Percentiles rank a stretch among this genome's conserved stretches.
phyloP scores from a whole-genome alignment of 2,329 filamentous ascomycete genomes.

The Cylindrodendrum hubeiense region DNA sequence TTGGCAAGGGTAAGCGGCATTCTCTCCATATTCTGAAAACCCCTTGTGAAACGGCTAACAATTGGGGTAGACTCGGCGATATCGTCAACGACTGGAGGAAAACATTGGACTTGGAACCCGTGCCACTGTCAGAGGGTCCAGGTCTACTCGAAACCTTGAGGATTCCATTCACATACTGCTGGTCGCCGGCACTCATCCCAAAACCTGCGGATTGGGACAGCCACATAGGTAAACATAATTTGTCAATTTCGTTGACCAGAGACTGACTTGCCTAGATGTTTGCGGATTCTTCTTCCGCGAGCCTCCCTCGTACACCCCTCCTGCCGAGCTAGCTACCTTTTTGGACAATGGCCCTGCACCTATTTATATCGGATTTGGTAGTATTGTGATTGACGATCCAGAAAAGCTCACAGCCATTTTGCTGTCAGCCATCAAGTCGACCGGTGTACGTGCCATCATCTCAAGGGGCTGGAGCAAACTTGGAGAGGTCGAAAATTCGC shows the following conservation, averaged over 20 bases:
- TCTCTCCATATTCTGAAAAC: background rate
- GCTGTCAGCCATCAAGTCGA: slow-evolving; percentile 72
- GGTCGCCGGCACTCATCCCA: slow-evolving; percentile 76
- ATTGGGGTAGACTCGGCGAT: slow-evolving; percentile 24
- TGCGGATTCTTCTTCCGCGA: slow-evolving; percentile 76
- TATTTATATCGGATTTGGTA: slow-evolving; percentile 80
- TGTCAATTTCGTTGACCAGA: background rate
- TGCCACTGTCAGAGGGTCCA: slow-evolving; percentile 71
- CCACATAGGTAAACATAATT: slow-evolving; percentile 60
- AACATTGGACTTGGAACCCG: slow-evolving; percentile 18
- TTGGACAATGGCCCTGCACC: slow-evolving; percentile 68
- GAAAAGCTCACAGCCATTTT: slow-evolving; percentile 74
- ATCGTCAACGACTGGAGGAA: slow-evolving; percentile 31
- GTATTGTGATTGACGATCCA: slow-evolving; percentile 78
- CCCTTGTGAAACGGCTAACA: background rate
- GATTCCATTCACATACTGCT: slow-evolving; percentile 83
- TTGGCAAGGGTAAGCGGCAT: slow-evolving; percentile 70
- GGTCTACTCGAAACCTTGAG: slow-evolving; percentile 74
- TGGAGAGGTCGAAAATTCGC: slow-evolving; percentile 60
- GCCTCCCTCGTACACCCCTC: slow-evolving; percentile 65
- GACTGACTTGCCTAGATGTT: slow-evolving; percentile 50
- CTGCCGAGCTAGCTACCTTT: slow-evolving; percentile 65
- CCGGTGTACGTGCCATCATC: slow-evolving; percentile 75
- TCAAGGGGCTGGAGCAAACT: slow-evolving; percentile 80
- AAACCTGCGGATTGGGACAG: slow-evolving; percentile 75